Percentiles rank a stretch among this genome's conserved stretches.
Evolutionary conservation across 2,329 filamentous ascomycete species (phyloP).

Genomic region (Bipolaris victoriae): DNA sequence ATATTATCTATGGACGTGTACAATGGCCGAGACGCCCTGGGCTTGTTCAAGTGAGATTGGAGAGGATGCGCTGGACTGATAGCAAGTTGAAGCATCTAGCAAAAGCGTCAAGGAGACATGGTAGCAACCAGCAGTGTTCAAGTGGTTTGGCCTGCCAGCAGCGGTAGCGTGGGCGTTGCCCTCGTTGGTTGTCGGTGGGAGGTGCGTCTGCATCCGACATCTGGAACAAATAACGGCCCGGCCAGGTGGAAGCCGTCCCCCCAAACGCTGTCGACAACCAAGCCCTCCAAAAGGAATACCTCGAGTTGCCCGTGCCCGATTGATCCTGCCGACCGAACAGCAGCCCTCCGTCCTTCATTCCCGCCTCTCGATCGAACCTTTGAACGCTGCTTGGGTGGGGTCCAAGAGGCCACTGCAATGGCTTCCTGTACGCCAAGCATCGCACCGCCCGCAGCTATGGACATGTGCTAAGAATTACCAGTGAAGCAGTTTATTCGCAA

Average conservation of each 20-base stretch:
- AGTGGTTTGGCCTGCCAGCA: conserved; percentile 18
- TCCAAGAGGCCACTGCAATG: conserved; percentile 60
- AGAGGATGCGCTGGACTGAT: neutral
- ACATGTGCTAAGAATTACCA: conserved; percentile 53
- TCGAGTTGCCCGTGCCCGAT: conserved; percentile 10
- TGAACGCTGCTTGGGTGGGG: conserved; percentile 51
- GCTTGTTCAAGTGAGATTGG: neutral
- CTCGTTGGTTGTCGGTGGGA: conserved; percentile 10
- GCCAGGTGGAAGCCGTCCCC: conserved; percentile 29
- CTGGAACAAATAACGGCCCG: conserved; percentile 31
- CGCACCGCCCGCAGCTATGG: conserved; percentile 23
- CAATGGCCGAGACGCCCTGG: neutral
- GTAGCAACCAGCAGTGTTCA: neutral
- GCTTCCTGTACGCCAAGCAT: conserved; percentile 60
- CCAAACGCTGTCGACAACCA: conserved; percentile 26
- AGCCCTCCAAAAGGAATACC: conserved; percentile 16
- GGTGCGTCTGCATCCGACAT: conserved; percentile 22
- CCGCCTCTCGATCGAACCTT: conserved; percentile 20
- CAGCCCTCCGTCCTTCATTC: conserved; percentile 3
- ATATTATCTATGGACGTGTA: neutral
- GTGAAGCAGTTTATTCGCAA: conserved; percentile 99
- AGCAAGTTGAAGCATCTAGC: neutral
- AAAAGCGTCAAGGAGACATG: neutral
- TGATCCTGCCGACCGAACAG: neutral
- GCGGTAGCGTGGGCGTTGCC: conserved; percentile 15